Percentiles rank a stretch among this genome's conserved stretches.
Conservation (phyloP, 768 basidiomycete species). For the Boletellus ananas region DNA sequence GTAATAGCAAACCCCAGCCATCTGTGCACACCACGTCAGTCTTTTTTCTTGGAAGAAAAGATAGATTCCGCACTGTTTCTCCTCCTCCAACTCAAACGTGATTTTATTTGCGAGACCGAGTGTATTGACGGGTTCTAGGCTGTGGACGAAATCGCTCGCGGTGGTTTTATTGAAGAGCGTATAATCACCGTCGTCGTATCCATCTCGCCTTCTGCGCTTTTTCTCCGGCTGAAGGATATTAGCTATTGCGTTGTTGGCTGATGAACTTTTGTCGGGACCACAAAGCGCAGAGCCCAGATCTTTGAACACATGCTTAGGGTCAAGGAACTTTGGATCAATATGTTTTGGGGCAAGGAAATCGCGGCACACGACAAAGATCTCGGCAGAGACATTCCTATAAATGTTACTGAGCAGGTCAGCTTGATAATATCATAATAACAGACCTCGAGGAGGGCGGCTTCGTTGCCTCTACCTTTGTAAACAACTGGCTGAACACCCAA, state of each 20-base stretch:
- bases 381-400: constrained; percentile 92
- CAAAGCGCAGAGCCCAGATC: constrained; percentile 57
- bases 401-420: not conserved
- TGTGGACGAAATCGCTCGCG: constrained; percentile 68
- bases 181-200: constrained; percentile 93
- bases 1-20: constrained; percentile 75
- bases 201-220: constrained; percentile 87
- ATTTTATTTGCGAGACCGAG: constrained; percentile 80
- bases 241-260: constrained; percentile 66
- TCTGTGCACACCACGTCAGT: constrained; percentile 40
- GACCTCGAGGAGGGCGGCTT: constrained; percentile 97
- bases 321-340: constrained; percentile 97
- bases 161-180: constrained; percentile 75
- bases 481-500: constrained; percentile 98
- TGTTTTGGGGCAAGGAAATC: constrained; percentile 92
- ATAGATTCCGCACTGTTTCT: constrained; percentile 58
- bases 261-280: constrained; percentile 48
- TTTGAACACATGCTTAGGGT: constrained; percentile 97
- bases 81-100: constrained; percentile 75
- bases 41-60: not conserved
- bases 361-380: constrained; percentile 98
- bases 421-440: constrained; percentile 12
- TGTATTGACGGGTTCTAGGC: constrained; percentile 68
- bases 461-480: constrained; percentile 95
- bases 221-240: constrained; percentile 98